These are phyloP conservation scores for Rosa multiflora DNA, from an alignment of 306 rosid genomes.

Conservation along the genomic window DNA sequence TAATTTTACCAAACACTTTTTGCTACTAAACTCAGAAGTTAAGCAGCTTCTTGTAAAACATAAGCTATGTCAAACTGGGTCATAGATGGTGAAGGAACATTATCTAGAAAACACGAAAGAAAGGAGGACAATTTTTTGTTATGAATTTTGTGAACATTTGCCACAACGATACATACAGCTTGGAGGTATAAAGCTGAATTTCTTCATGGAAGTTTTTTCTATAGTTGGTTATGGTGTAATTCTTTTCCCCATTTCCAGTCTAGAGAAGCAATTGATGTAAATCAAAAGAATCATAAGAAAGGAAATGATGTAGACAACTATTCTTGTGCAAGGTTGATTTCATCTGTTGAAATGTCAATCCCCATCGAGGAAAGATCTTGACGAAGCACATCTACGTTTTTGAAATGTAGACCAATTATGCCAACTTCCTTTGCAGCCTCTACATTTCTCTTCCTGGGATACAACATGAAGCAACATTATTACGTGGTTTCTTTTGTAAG, in stretches of 20 bases:
- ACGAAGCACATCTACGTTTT: conserved; percentile 46
- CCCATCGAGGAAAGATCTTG: conserved; percentile 60
- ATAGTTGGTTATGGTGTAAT: background rate
- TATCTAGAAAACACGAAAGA: background rate
- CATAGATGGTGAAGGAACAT: background rate
- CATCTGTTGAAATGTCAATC: conserved; percentile 44
- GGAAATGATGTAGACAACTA: background rate
- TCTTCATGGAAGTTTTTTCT: background rate
- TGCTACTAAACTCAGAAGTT: too few species aligned
- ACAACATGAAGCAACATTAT: background rate
- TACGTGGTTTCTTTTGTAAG: background rate
- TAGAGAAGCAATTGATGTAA: background rate
- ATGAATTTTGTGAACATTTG: background rate
- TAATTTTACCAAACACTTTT: too few species aligned
- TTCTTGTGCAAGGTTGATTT: conserved; percentile 5
- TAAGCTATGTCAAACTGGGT: too few species aligned
- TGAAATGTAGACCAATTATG: conserved; percentile 69
- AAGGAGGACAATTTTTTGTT: too few species aligned
- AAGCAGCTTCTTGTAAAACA: too few species aligned
- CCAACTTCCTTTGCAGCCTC: conserved; percentile 81
- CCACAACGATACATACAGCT: background rate
- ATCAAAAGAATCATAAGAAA: background rate
- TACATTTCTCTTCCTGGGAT: conserved; percentile 56
- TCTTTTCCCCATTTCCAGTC: background rate
- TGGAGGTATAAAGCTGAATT: background rate